Evolutionary conservation across 768 basidiomycete species (phyloP).

Genomic region (Astraeus odoratus): DNA sequence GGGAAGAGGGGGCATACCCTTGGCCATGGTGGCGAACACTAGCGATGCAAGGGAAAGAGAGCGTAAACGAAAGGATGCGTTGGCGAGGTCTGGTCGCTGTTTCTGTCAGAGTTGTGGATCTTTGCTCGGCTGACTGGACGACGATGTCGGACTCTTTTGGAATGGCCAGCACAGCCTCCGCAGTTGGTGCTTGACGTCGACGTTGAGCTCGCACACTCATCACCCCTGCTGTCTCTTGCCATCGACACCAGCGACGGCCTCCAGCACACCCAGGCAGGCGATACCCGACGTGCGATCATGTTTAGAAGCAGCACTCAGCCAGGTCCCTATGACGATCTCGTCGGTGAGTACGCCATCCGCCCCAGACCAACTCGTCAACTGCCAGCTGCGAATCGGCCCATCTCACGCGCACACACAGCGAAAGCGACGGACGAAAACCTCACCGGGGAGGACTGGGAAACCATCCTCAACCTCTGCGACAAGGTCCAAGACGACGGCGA

Average conservation of each 20-base stretch:
- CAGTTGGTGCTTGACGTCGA: slow-evolving; percentile 11
- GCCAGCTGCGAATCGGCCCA: no score
- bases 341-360: slow-evolving; percentile 51
- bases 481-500: slow-evolving; percentile 90
- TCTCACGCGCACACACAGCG: slow-evolving; percentile 36
- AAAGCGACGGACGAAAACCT: slow-evolving; percentile 98
- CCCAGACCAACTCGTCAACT: slow-evolving; percentile 4
- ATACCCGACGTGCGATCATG: slow-evolving; percentile 37
- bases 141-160: not conserved
- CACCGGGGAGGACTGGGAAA: slow-evolving; percentile 93
- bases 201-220: slow-evolving; percentile 2
- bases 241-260: slow-evolving; percentile 11
- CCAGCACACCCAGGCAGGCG: slow-evolving; percentile 6
- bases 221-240: no score
- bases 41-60: slow-evolving; percentile 7
- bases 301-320: slow-evolving; percentile 59
- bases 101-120: no score
- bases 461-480: slow-evolving; percentile 91
- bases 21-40: no score
- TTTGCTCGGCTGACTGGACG: no score
- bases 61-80: not conserved
- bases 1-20: slow-evolving; percentile 47
- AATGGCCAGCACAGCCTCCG: slow-evolving; percentile 24
- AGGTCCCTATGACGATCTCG: slow-evolving; percentile 87
- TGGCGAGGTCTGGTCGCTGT: no score